A percentile compares a stretch with the other conserved stretches of the same genome.
Evolutionary conservation across 1,284 basidiomycete species (phyloP).

Genomic region (Wallemia ichthyophaga): DNA sequence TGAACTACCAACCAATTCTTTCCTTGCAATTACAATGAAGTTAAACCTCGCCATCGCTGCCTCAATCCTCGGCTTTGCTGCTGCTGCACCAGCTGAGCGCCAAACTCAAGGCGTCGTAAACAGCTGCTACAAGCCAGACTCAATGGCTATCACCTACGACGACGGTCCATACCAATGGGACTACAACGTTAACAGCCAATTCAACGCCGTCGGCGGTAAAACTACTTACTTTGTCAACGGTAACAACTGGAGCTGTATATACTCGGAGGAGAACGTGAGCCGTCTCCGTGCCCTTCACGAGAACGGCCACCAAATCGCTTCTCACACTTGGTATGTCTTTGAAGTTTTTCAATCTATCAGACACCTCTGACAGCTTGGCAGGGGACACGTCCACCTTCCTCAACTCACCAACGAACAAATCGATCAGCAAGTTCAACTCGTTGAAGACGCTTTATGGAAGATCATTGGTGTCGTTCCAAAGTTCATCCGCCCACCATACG

Average conservation of each 20-base stretch:
- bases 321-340: slow-evolving; percentile 2
- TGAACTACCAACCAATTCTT: too few species aligned
- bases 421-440: slow-evolving; percentile 3
- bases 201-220: slow-evolving; percentile 3
- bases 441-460: slow-evolving; percentile 5
- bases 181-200: slow-evolving; percentile 5
- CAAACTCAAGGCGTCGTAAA: not conserved
- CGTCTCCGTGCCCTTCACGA: not conserved
- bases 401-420: slow-evolving; percentile 4
- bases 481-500: slow-evolving; percentile 6
- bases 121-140: not conserved
- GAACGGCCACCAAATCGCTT: slow-evolving; percentile 2
- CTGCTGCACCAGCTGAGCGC: not conserved
- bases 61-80: not conserved
- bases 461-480: slow-evolving; percentile 4
- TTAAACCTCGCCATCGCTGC: not conserved
- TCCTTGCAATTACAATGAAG: not conserved
- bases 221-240: slow-evolving; percentile 12
- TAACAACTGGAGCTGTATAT: slow-evolving; percentile 8
- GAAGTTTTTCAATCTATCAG: too few species aligned
- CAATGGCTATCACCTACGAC: slow-evolving; percentile 9
- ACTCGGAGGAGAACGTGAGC: not conserved
- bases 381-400: slow-evolving; percentile 1
- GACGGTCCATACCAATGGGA: slow-evolving; percentile 9
- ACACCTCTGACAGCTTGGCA: too few species aligned